Base-by-base conservation (phyloP, 768 basidiomycete species). In the Mycena polygramma region DNA sequence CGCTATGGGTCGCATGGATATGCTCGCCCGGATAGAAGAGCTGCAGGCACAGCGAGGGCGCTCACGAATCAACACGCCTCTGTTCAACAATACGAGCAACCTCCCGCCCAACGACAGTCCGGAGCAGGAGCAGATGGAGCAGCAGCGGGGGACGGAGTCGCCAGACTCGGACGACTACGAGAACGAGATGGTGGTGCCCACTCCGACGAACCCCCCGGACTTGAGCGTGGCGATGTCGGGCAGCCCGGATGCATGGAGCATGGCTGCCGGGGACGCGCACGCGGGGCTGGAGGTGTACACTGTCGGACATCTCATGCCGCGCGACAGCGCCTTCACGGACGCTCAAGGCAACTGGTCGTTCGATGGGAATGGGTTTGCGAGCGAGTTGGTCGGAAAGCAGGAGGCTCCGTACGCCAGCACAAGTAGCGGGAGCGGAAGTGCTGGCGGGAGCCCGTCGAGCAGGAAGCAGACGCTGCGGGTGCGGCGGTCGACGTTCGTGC, bases 241-340 rank as follows among this genome's bases (percentile, higher is more conserved):
- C 43, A 64, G 53, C 41, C 63, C 70, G 7, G 66, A 73, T 46
- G 17, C 57, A 14, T 73, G 66, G 72, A 55, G 37, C 24, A 49
- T 49, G 51, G 63, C 55, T 39, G 71, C 65, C 10, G 75, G 77
- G 59, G 70, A 78, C 74, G 77, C 78, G 49, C 91, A 93, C 68
- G 88, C 92, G 74, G 93, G 92, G 5, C 78, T 94, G 62, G 92
- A 93, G 77, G 92, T 94, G 62, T 93, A 93, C 76, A 94, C 94
- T 1, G 87, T 94, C 5, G 93, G 93, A 0, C 93, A 94, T 77
- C 80, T 94, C 26, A 82, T 94, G 72, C 93, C 93, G 17, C 81
- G 88, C 66, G 84, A 80, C 51, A 77, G 82, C 60, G 86, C 85
- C 24, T 49, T 73, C 26, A 13, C 43, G 20, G 88, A 89, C 75